Base-by-base conservation (phyloP, 2,329 filamentous ascomycete species). In the Elsinoe arachidis region DNA sequence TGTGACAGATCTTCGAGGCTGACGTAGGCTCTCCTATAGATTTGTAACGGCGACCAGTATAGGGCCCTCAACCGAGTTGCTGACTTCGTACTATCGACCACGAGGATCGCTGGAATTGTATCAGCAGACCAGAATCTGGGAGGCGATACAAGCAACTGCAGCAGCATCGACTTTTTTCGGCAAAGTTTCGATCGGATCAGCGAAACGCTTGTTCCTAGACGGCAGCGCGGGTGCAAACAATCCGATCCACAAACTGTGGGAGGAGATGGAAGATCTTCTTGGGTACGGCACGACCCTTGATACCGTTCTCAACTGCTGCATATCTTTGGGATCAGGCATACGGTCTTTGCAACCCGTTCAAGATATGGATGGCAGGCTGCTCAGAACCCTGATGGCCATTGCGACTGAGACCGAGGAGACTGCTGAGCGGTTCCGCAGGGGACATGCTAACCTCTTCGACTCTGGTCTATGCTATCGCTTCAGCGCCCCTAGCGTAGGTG, bases 201-300 rank as follows among this genome's bases (percentile, higher is more conserved):
- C 66, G 2, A 37, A 14, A 14, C 6, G 51, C 38, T 41, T 56
- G 0, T 78, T 74, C 58, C 66, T 76, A 11, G 77, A 79, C 61
- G 76, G 74, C 1, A 74, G 69, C 0, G 61, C 71, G 5, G 72
- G 72, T 0, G 63, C 57, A 1, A 80, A 79, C 63, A 80, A 80
- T 58, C 78, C 77, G 1, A 65, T 76, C n/a, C 60, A 64, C 5
- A 61, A 70, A 34, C 60, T 77, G 5, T 74, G 69, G 70, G 66
- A 67, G 21, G 67, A 78, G 62, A 74, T 72, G 39, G 19, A 47
- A 38, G 37, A 58, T 34, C 21, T 47, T 5, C 38, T 46, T 26
- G 21, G 23, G 19, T 15, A 15, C 15, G 26, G 6, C 21, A 17
- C 4, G 12, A 3, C 5, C 2, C 23, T 34, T n/a, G 33, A 53